phyloP scores from a whole-genome alignment of 176 grass and related monocot genomes.

The Pharus latifolius region DNA sequence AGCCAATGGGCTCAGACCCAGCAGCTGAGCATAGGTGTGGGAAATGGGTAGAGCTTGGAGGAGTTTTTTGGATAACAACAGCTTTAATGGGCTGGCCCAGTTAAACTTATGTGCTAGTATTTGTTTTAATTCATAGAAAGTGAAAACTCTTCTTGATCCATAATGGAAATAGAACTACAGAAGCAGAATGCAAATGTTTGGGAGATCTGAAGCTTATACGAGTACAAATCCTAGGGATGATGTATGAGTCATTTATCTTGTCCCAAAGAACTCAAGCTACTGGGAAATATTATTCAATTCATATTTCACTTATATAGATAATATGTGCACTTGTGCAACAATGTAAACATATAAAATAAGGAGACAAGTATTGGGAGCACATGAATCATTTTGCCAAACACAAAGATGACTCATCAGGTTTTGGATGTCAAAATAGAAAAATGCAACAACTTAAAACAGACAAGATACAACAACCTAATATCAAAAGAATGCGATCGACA shows the following conservation, averaged over 20 bases:
- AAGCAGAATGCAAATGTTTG: neutral
- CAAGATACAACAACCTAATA: neutral
- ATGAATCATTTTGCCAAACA: neutral
- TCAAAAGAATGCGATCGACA: neutral
- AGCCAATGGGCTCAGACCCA: neutral
- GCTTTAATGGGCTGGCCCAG: neutral
- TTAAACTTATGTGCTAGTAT: neutral
- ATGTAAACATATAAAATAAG: neutral
- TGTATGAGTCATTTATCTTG: too few species aligned
- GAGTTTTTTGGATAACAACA: neutral
- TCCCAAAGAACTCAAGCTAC: too few species aligned
- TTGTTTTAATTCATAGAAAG: neutral
- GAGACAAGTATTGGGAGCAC: neutral
- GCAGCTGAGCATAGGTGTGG: neutral
- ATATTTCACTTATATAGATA: neutral
- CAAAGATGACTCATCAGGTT: neutral
- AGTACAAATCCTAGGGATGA: neutral
- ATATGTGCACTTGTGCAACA: neutral
- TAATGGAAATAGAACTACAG: neutral
- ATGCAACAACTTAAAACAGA: neutral
- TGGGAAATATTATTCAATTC: too few species aligned
- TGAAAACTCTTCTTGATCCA: neutral
- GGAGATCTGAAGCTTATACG: neutral
- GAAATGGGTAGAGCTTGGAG: neutral
- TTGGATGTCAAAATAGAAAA: neutral